Base-by-base conservation (phyloP, 148 eudicot genomes). In the Rhododendron ferrugineum region DNA sequence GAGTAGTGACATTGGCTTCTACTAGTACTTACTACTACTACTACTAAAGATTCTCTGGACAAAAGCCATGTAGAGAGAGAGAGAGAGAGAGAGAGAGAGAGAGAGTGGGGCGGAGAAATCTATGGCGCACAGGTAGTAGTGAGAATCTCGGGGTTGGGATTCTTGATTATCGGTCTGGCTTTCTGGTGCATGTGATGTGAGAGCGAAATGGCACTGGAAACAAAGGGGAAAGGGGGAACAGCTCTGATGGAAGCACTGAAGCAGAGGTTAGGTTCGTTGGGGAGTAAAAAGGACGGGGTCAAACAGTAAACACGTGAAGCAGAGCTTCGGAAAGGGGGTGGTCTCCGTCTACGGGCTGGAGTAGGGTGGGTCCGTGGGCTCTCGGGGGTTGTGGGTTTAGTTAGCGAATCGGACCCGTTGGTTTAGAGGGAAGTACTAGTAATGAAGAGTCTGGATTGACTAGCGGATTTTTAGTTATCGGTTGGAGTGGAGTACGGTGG, bases 91-190 rank as follows among this genome's bases (percentile, higher is more conserved):
- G 79, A 16, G 78, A 36, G 79, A 36, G 49, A 76, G 79, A 18
- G 50, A 7, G 52, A 1, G 52, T 10, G 42, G 56, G 81, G 60
- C 81, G 81, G 81, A 78, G 81, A 78, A 78, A 78, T 78, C 81
- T 47, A 78, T 22, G 81, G 56, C 18, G 58, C 52, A 11, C 6
- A 37, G 11, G 2, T 20, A 9, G 28, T 40, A 9, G 28, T 40
- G 36, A n/a, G 34, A 47, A 23, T 78, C 81, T 47, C 58, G 81
- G 81, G 81, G 20, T 11, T 23, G 6, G 52, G 4, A 10, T 2
- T 42, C 22, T 47, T 6, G 81, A 46, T 46, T 78, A 47, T 26
- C 18, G 32, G 52, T 20, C 26, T 15, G 81, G 32, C 6, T 78
- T 78, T 47, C 15, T 47, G 37, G 11, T 26, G 81, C 81, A 47